These are phyloP conservation scores for Stachybotrys elegans DNA, from an alignment of 2,329 filamentous ascomycete genomes.

Conservation along the genomic window DNA sequence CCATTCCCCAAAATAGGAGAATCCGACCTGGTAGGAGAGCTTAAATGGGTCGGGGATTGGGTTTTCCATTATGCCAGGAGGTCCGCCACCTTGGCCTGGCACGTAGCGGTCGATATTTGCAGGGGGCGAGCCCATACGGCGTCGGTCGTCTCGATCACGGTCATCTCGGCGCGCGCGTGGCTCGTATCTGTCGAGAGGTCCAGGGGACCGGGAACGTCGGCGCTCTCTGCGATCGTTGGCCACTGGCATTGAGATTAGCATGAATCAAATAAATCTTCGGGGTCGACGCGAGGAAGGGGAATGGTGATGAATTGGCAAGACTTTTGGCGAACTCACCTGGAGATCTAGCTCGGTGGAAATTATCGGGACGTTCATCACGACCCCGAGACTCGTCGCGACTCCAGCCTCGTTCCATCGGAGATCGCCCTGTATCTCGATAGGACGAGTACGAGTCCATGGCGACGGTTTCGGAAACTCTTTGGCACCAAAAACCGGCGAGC, in stretches of 20 bases:
- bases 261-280: no score
- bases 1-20: slow-evolving; percentile 84
- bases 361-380: slow-evolving; percentile 52
- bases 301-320: no score
- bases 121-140: slow-evolving; percentile 56
- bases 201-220: slow-evolving; percentile 65
- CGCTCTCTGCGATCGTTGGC: slow-evolving; percentile 56
- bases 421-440: slow-evolving; percentile 50
- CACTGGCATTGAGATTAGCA: slow-evolving; percentile 25
- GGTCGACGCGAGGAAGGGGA: no score
- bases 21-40: slow-evolving; percentile 75
- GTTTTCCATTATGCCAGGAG: slow-evolving; percentile 48
- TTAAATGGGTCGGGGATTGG: slow-evolving; percentile 68
- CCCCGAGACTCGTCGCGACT: slow-evolving; percentile 46
- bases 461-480: no score
- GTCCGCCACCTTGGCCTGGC: slow-evolving; percentile 59
- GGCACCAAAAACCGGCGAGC: no score
- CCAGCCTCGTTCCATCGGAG: slow-evolving; percentile 50
- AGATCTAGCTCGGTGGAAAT: slow-evolving; percentile 62
- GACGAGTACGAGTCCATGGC: slow-evolving; percentile 51
- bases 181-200: slow-evolving; percentile 70
- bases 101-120: slow-evolving; percentile 82
- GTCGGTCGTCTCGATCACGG: slow-evolving; percentile 55
- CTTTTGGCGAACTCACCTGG: slow-evolving; percentile 53
- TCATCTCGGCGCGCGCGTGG: slow-evolving; percentile 67